phyloP scores from a whole-genome alignment of 306 rosid genomes.

The Benincasa hispida region DNA sequence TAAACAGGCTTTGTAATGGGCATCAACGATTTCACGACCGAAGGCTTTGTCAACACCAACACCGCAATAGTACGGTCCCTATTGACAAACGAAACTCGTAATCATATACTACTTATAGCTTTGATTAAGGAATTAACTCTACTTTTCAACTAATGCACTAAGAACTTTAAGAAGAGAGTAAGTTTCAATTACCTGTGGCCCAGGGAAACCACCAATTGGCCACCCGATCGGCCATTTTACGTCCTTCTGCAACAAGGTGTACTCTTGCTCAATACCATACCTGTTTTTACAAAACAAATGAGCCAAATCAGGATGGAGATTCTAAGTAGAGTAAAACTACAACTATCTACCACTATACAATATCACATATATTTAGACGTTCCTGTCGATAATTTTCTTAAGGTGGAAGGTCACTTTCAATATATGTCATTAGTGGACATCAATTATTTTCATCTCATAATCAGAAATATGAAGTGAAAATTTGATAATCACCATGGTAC shows the following conservation, averaged over 20 bases:
- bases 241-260: conserved; percentile 81
- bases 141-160: background rate
- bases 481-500: conserved; percentile 28
- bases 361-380: background rate
- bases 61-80: conserved; percentile 93
- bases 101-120: background rate
- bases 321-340: background rate
- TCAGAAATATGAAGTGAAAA: background rate
- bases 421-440: background rate
- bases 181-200: conserved; percentile 49
- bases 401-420: background rate
- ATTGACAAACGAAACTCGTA: background rate
- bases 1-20: conserved; percentile 86
- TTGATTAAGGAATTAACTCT: background rate
- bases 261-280: conserved; percentile 92
- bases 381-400: background rate
- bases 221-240: conserved; percentile 78
- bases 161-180: background rate
- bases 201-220: conserved; percentile 84
- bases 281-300: conserved; percentile 40
- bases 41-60: conserved; percentile 76
- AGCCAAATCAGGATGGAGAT: conserved; percentile 22
- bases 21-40: conserved; percentile 72
- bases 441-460: background rate
- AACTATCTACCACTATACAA: background rate